A percentile compares a stretch with the other conserved stretches of the same genome.
phyloP scores from a whole-genome alignment of 768 basidiomycete species.

The Dioszegia crocea region DNA sequence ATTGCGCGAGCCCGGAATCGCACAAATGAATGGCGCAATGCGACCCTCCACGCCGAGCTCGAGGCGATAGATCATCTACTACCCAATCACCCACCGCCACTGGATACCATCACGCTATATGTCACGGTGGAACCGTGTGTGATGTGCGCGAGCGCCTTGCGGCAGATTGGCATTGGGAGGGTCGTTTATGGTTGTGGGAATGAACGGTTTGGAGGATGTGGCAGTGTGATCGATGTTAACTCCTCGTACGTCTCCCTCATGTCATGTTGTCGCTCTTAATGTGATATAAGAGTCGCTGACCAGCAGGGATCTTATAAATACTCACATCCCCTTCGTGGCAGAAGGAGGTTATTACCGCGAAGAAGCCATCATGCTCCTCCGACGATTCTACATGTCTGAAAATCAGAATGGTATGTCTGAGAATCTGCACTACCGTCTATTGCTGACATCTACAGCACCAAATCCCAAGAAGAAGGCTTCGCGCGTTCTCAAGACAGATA shows the following conservation, averaged over 20 bases:
- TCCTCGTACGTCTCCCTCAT: slow-evolving; percentile 54
- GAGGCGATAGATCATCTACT: slow-evolving; percentile 91
- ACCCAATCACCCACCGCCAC: slow-evolving; percentile 61
- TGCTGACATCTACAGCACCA: slow-evolving; percentile 60
- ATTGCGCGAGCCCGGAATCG: slow-evolving; percentile 87
- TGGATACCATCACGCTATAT: slow-evolving; percentile 78
- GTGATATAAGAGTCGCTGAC: too few relatives aligned
- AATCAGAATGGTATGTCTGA: slow-evolving; percentile 74
- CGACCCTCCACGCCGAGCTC: slow-evolving; percentile 94
- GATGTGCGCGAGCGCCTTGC: slow-evolving; percentile 94
- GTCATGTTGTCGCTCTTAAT: too few relatives aligned
- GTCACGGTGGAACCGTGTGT: slow-evolving; percentile 99
- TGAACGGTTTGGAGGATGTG: slow-evolving; percentile 94
- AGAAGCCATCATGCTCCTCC: slow-evolving; percentile 78
- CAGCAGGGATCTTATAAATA: slow-evolving; percentile 57
- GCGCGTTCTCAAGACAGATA: slow-evolving; percentile 78
- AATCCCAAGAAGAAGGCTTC: slow-evolving; percentile 81
- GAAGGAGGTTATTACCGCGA: slow-evolving; percentile 71
- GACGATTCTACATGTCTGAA: slow-evolving; percentile 87
- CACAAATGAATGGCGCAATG: slow-evolving; percentile 91
- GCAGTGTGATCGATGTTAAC: slow-evolving; percentile 87
- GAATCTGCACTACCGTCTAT: slow-evolving; percentile 3
- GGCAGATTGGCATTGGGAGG: slow-evolving; percentile 83
- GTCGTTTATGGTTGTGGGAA: slow-evolving; percentile 93
- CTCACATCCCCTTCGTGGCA: slow-evolving; percentile 69